A percentile compares a stretch with the other conserved stretches of the same genome.
phyloP scores from a whole-genome alignment of 2,329 filamentous ascomycete species.

The Xylaria polymorpha region DNA sequence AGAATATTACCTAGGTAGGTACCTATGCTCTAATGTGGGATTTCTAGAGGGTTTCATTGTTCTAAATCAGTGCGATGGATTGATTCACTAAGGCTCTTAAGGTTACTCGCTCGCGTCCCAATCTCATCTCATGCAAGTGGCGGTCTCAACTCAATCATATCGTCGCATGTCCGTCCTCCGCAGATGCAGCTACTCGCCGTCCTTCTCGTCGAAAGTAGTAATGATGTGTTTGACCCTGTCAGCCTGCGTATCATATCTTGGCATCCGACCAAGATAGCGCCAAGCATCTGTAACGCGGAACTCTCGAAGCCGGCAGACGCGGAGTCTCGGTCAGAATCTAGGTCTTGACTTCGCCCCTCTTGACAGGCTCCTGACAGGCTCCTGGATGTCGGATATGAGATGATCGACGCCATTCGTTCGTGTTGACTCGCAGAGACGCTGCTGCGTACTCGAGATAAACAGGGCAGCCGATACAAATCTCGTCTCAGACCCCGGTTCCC shows the following conservation, averaged over 20 bases:
- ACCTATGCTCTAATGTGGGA: background rate
- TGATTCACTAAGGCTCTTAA: background rate
- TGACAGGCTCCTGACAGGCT: background rate
- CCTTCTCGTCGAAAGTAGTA: background rate
- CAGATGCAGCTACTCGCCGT: constrained; percentile 4
- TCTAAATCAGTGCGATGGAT: too few species aligned
- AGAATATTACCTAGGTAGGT: too few species aligned
- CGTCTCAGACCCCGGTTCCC: constrained; percentile 49
- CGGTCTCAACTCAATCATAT: constrained; percentile 27
- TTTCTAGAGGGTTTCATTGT: too few species aligned
- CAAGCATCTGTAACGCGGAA: constrained; percentile 39
- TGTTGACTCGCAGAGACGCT: constrained; percentile 12
- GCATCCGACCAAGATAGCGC: constrained; percentile 19
- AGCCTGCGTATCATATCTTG: constrained; percentile 19
- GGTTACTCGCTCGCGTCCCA: background rate
- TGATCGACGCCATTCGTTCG: constrained; percentile 18
- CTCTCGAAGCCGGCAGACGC: constrained; percentile 21
- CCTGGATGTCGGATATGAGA: constrained; percentile 8
- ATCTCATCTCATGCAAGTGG: constrained; percentile 18
- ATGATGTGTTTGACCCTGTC: background rate
- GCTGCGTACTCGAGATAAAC: background rate
- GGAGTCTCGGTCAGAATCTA: background rate
- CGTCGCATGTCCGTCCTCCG: constrained; percentile 13
- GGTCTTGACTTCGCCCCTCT: constrained; percentile 5
- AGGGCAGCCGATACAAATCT: constrained; percentile 42